Percentiles rank a stretch among this genome's conserved stretches.
phyloP scores from a whole-genome alignment of 148 eudicot genomes.

The Chenopodium berlandieri region DNA sequence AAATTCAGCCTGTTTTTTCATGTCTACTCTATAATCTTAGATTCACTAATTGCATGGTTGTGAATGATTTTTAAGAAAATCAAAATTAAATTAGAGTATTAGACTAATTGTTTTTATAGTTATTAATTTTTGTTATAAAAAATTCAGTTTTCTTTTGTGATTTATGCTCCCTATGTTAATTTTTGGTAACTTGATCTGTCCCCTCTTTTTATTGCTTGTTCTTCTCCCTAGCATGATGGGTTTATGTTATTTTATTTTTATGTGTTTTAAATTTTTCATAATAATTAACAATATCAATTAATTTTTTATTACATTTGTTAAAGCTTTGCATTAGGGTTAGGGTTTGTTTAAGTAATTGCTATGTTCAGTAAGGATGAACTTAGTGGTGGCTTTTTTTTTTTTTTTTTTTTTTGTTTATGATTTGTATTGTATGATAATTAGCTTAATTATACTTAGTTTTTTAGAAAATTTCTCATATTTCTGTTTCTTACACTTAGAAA shows the following conservation, averaged over 20 bases:
- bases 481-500: neutral
- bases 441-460: neutral
- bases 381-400: constrained; percentile 31
- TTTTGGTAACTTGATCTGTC: constrained; percentile 34
- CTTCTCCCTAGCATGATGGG: neutral
- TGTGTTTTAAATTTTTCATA: constrained; percentile 1
- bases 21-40: too few species aligned
- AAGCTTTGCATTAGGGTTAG: constrained; percentile 33
- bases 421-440: neutral
- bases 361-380: neutral
- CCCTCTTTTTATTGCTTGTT: neutral
- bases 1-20: too few species aligned
- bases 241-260: neutral
- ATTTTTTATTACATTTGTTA: neutral
- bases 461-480: neutral
- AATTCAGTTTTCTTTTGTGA: neutral
- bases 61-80: neutral
- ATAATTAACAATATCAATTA: neutral
- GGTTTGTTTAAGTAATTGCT: constrained; percentile 24
- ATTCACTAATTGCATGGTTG: neutral
- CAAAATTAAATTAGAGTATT: too few species aligned
- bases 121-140: too few species aligned
- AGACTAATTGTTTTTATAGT: neutral
- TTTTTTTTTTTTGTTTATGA: neutral
- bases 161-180: constrained; percentile 20